Conservation (phyloP, 495 filamentous ascomycete species). For the Xeromyces bisporus region DNA sequence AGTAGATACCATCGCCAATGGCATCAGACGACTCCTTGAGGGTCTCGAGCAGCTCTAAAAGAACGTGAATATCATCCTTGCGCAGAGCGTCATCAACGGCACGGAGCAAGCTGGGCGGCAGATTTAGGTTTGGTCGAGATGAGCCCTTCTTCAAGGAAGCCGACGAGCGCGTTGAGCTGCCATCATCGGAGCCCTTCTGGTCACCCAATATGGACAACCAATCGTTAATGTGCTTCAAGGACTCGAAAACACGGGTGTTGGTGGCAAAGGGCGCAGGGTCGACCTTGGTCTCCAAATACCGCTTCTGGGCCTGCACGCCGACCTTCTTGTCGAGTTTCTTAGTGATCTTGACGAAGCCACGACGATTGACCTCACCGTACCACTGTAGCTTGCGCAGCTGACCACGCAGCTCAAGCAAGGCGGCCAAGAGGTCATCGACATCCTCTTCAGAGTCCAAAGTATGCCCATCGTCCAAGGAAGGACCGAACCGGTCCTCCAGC, state of each 20-base stretch:
- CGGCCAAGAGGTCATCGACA: constrained; percentile 71
- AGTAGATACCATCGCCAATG: constrained; percentile 26
- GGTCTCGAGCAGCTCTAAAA: constrained; percentile 42
- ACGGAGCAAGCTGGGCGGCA: constrained; percentile 49
- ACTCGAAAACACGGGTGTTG: constrained; percentile 43
- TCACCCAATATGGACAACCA: constrained; percentile 76
- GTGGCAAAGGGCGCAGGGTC: constrained; percentile 71
- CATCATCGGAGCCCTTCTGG: constrained; percentile 50
- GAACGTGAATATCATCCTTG: constrained; percentile 45
- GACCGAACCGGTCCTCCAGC: constrained; percentile 70
- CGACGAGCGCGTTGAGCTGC: constrained; percentile 50
- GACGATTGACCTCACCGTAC: constrained; percentile 93
- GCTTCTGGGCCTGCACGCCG: constrained; percentile 51
- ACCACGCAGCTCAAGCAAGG: constrained; percentile 70
- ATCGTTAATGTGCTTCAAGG: constrained; percentile 67
- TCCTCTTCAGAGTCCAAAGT: constrained; percentile 61
- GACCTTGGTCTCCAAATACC: constrained; percentile 76
- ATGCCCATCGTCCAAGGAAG: constrained; percentile 30
- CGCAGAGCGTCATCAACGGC: constrained; percentile 62
- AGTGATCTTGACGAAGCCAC: constrained; percentile 92
- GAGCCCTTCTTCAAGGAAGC: constrained; percentile 54
- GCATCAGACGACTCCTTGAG: constrained; percentile 36
- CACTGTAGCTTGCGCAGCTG: constrained; percentile 84
- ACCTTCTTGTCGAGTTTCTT: constrained; percentile 96
- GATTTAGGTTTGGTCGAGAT: constrained; percentile 50